Evolutionary conservation across 2,329 filamentous ascomycete species (phyloP), one percentile per base, ranked within the genome.

Genomic region (Neocatenulostroma microsporum): DNA sequence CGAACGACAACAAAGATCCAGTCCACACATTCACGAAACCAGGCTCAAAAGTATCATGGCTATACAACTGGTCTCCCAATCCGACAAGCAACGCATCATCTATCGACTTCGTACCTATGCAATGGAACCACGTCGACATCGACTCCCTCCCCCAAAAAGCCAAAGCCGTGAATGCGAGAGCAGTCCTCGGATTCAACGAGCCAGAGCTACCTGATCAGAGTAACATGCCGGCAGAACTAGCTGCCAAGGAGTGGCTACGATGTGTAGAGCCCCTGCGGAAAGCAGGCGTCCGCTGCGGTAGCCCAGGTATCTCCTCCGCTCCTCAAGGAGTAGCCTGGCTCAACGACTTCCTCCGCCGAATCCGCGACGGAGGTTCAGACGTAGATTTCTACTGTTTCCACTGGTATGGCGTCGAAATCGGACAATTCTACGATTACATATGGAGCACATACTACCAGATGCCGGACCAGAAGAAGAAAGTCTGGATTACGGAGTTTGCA

Each of bases 31-130:
- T 55, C 45, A 56, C 54, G 12, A 55, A 51, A 42, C 54, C 54
- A 13, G 52, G 51, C 18, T 51, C 47, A 24, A 57, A 55, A 33
- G 45, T 58, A 23, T 47, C 50, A n/a, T 58, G 55, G 51, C 44
- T 58, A 15, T 58, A 56, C 44, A 55, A 57, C 37, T 58, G 55
- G 54, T 56, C 52, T 3, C 53, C 54, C 19, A 48, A 48, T 29
- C 33, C 50, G 2, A 52, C 54, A 3, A 43, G 45, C 2, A 41
- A 42, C 40, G 37, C 42, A 19, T 39, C 28, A 9, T 51, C 50
- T 21, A 43, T 58, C 4, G 35, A 50, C 20, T 58, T 53, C 35
- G 33, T 51, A 10, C 53, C 54, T 14, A 58, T 58, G 55, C 53
- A 55, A 45, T 58, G 55, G 55, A 57, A 58, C 38, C 34, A 48